These are phyloP conservation scores for Yamadazyma nakazawae DNA, from an alignment of 805 yeast genomes.

Conservation along the genomic window DNA sequence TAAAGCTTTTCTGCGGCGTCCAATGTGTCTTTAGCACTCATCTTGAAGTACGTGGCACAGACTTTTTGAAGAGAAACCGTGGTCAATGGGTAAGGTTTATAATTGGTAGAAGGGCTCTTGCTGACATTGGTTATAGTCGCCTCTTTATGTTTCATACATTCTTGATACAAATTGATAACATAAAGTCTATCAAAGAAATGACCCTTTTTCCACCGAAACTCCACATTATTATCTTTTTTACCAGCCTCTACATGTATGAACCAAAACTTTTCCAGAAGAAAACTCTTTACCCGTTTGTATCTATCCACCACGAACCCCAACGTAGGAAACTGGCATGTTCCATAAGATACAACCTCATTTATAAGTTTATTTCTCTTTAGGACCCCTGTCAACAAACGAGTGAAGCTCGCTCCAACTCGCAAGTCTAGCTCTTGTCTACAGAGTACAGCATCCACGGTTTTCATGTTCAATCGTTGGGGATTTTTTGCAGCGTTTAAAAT, in stretches of 20 bases:
- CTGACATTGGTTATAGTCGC: constrained; percentile 52
- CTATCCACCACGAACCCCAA: constrained; percentile 95
- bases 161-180: constrained; percentile 62
- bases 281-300: constrained; percentile 67
- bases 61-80: constrained; percentile 91
- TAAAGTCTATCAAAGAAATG: constrained; percentile 70
- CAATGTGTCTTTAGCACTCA: constrained; percentile 78
- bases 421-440: constrained; percentile 86
- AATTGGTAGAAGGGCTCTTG: constrained; percentile 66
- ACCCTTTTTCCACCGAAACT: constrained; percentile 69
- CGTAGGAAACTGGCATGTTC: constrained; percentile 95
- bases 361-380: constrained; percentile 34
- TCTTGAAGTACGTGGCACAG: constrained; percentile 69
- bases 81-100: constrained; percentile 85
- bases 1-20: constrained; percentile 80
- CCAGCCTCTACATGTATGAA: constrained; percentile 51
- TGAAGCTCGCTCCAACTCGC: constrained; percentile 84
- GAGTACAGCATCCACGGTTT: constrained; percentile 77
- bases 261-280: constrained; percentile 83
- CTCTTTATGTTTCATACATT: constrained; percentile 49
- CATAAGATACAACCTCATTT: constrained; percentile 64
- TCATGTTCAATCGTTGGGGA: constrained; percentile 61
- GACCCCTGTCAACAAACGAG: constrained; percentile 68
- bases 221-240: constrained; percentile 27
- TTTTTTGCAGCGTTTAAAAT: constrained; percentile 68